Evolutionary conservation across 2,329 filamentous ascomycete species (phyloP).

Genomic region (Ophiostoma ulmi): DNA sequence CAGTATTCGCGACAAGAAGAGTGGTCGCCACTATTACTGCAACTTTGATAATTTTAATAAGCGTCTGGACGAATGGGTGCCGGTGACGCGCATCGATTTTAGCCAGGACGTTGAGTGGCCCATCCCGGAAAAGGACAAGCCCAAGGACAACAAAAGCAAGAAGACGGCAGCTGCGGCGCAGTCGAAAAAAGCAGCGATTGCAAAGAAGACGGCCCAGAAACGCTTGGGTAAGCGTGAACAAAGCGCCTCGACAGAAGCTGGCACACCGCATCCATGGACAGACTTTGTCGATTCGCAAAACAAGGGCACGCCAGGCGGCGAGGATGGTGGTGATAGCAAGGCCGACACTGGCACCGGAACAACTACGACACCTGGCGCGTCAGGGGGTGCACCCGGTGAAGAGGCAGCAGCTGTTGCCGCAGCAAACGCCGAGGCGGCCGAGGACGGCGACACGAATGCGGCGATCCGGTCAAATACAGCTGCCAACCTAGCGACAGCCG

Average conservation of each 20-base stretch:
- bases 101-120: slow-evolving; percentile 94
- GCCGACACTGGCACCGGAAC: slow-evolving; percentile 19
- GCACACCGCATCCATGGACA: slow-evolving; percentile 49
- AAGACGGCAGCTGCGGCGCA: slow-evolving; percentile 44
- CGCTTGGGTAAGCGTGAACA: slow-evolving; percentile 51
- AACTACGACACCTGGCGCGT: slow-evolving; percentile 17
- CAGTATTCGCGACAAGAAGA: slow-evolving; percentile 87
- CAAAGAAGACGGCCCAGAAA: slow-evolving; percentile 55
- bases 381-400: slow-evolving; percentile 29
- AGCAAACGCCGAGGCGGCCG: slow-evolving; percentile 16
- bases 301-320: slow-evolving; percentile 37
- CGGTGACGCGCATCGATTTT: slow-evolving; percentile 76
- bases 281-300: slow-evolving; percentile 48
- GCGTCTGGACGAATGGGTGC: slow-evolving; percentile 77
- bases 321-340: slow-evolving; percentile 41
- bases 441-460: slow-evolving; percentile 29
- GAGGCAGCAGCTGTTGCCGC: slow-evolving; percentile 33
- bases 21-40: slow-evolving; percentile 84
- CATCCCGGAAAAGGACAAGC: slow-evolving; percentile 75
- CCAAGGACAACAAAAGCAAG: slow-evolving; percentile 69
- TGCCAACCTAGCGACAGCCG: slow-evolving; percentile 51
- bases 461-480: slow-evolving; percentile 32
- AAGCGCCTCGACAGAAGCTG: slow-evolving; percentile 48
- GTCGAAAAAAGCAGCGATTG: slow-evolving; percentile 49
- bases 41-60: slow-evolving; percentile 99